Base-by-base conservation (phyloP, 345 rosid genomes). In the Ceriops zippeliana region DNA sequence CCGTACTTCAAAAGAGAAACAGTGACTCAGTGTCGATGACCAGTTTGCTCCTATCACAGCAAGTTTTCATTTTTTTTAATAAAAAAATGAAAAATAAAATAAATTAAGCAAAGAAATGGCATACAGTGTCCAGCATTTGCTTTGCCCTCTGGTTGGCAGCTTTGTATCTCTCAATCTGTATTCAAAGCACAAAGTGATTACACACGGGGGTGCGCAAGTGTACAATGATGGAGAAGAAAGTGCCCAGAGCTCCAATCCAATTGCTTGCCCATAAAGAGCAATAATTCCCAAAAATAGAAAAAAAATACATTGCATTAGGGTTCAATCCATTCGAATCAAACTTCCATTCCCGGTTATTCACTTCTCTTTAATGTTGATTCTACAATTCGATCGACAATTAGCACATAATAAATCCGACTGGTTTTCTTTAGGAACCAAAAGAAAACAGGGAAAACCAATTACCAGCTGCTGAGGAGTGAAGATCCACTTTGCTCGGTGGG, bases 401-500 rank as follows among this genome's bases (percentile, higher is more conserved):
- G 49, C 15, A 15, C 46, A 38, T 10, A 42, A 42, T 42, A 13
- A 42, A 42, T 47, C 42, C 30, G 30, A 11, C 16, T 15, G 15
- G 9, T 58, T 31, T 42, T 27, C 5, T 56, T 20, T 10, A 62
- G 64, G 26, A 63, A 64, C 31, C 34, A 67, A 22, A 68, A 56
- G 63, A 24, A 24, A 8, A 13, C 58, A 54, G 59, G 28, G 24
- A 26, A 16, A 17, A 26, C 38, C 2, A 31, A 9, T 68, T 69
- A 93, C 97, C 65, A 93, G 86, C 69, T 79, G 80, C 53, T 84
- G 88, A 71, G 91, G 96, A 75, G 89, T 81, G 86, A 89, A 86
- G 74, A 93, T 86, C 98, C 98, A 93, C 76, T 83, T 93, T 74
- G 90, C 86, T 27, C 86, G 83, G 83, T 93, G 98, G 66, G 95